Evolutionary conservation across 1,284 basidiomycete genomes (phyloP).

Genomic region (Melanopsichium pennsylvanicum): DNA sequence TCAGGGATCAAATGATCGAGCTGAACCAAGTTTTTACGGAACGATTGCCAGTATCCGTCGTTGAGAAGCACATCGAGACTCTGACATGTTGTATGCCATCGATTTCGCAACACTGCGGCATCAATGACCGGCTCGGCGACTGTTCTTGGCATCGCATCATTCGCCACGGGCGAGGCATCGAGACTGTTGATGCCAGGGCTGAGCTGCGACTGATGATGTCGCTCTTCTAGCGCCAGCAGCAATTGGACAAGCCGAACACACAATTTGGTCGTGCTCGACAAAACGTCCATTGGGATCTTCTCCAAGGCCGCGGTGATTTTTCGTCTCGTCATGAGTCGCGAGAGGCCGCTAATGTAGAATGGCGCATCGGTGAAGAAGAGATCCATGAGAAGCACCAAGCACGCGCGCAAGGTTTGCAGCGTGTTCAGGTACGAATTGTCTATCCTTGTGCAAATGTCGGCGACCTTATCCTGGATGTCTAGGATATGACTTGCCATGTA

Average conservation of each 20-base stretch:
- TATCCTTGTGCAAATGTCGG: slow-evolving; percentile 9
- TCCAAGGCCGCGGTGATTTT: slow-evolving; percentile 31
- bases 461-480: slow-evolving; percentile 38
- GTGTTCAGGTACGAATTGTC: slow-evolving; percentile 26
- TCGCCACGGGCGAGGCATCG: background rate
- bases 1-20: slow-evolving; percentile 31
- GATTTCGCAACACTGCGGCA: slow-evolving; percentile 12
- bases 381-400: slow-evolving; percentile 28
- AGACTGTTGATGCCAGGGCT: background rate
- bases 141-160: background rate
- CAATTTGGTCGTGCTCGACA: slow-evolving; percentile 30
- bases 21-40: slow-evolving; percentile 28
- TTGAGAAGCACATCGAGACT: slow-evolving; percentile 39
- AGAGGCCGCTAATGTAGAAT: slow-evolving; percentile 18
- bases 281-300: slow-evolving; percentile 21
- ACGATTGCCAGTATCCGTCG: slow-evolving; percentile 40
- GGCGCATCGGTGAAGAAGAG: slow-evolving; percentile 26
- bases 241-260: slow-evolving; percentile 19
- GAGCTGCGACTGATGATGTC: slow-evolving; percentile 14
- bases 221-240: slow-evolving; percentile 26
- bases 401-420: slow-evolving; percentile 33
- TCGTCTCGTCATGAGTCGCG: slow-evolving; percentile 32
- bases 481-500: slow-evolving; percentile 40
- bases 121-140: background rate
- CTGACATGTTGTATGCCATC: slow-evolving; percentile 32